Percentiles rank a stretch among this genome's conserved stretches.
These are phyloP conservation scores for Begonia fuchsioides DNA, from an alignment of 306 rosid genomes.

Conservation along the genomic window DNA sequence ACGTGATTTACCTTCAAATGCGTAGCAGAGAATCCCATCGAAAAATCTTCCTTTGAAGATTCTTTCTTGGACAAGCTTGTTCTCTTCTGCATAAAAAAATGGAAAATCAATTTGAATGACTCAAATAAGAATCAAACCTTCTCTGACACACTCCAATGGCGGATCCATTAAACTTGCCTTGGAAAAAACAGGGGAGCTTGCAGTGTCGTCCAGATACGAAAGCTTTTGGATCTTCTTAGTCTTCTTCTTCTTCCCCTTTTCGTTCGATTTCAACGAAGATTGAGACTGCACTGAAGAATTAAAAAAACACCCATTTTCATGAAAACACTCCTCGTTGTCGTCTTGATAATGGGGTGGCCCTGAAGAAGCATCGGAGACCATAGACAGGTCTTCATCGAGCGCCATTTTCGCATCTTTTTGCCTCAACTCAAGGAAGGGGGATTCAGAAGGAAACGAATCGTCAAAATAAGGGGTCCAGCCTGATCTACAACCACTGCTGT, in stretches of 20 bases:
- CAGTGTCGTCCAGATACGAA: slow-evolving; percentile 66
- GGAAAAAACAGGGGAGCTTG: slow-evolving; percentile 43
- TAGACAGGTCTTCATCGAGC: slow-evolving; percentile 47
- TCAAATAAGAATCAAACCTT: not conserved
- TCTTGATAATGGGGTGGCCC: slow-evolving; percentile 68
- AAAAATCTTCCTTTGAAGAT: not conserved
- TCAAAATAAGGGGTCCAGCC: not conserved
- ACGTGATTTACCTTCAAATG: not conserved
- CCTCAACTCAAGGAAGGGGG: not conserved
- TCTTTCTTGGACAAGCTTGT: not conserved
- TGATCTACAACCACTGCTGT: not conserved
- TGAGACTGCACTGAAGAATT: slow-evolving; percentile 20
- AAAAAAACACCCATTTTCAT: slow-evolving; percentile 16
- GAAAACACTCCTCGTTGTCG: slow-evolving; percentile 19
- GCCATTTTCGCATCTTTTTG: slow-evolving; percentile 1
- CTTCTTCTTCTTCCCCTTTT: slow-evolving; percentile 13
- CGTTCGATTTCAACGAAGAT: slow-evolving; percentile 15
- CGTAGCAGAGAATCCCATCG: not conserved
- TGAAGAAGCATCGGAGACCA: slow-evolving; percentile 90
- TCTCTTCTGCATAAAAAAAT: not conserved
- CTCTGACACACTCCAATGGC: not conserved
- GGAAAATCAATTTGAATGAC: not conserved
- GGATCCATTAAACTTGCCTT: slow-evolving; percentile 19
- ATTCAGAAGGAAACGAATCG: not conserved
- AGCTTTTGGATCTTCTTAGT: slow-evolving; percentile 16